Base-by-base conservation (phyloP, 495 filamentous ascomycete genomes). In the Terfezia claveryi region DNA sequence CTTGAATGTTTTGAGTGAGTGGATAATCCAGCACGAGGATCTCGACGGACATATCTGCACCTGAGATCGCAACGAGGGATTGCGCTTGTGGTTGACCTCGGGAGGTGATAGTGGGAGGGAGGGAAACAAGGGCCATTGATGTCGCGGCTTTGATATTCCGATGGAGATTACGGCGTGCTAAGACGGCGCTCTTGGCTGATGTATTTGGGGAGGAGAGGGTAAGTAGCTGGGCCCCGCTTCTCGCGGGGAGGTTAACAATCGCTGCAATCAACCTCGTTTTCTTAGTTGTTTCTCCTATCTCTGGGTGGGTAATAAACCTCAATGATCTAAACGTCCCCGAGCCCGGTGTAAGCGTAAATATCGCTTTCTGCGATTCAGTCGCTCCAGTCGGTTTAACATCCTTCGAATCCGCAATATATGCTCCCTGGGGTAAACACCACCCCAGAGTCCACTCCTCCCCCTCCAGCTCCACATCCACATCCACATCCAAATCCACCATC, bases 41-140 rank as follows among this genome's bases (percentile, higher is more conserved):
- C 10, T 79, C 75, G 59, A 95, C 80, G 16, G 85, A 86, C 60
- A 79, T 77, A 63, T 94, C 85, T 58, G 84, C 83, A 14, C 82
- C 86, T 4, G 85, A 81, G 27, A 89, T 77, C 32, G 91, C 89
- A 61, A 77, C 68, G 10, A 68, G 70, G 32, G 74, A 74, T 49
- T 68, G 64, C 23, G 65, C 65, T 38, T 69, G 65, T 27, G 71
- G 70, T 14, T 14, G 14, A 4, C 41, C 41, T 32, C 27, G 27
- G 27, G 27, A 32, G 27, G 27, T 32, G 4, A 2, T 32, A 7
- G 27, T 32, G 4, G 27, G 27, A 14, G 72, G 66, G 58, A 80
- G 76, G 16, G 71, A 68, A 16, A 73, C 66, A 36, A 32, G 49
- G 36, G 65, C 63, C 51, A 65, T 59, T 49, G 56, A 50, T 10